Base-by-base conservation (phyloP, 1,139 yeast species). In the Kodamaea alishanica region DNA sequence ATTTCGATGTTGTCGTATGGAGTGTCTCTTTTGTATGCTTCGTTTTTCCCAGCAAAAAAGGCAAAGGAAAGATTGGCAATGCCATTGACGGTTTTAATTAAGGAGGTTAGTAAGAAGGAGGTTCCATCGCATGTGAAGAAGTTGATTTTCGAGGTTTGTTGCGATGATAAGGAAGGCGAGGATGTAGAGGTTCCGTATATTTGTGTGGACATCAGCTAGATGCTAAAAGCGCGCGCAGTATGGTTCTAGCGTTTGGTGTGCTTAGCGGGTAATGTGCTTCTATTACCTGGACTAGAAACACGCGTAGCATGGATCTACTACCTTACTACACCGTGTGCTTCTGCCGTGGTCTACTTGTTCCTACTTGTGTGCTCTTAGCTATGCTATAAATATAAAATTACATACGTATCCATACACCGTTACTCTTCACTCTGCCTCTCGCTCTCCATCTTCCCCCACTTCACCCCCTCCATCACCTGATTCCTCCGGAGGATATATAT, bases 121-220 rank as follows among this genome's bases (percentile, higher is more conserved):
- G 66, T 92, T 41, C 85, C 89, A n/a, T 58, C 70, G 4, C 89
- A 85, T 58, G 81, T 79, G 41, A 81, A 81, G 61, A 79, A 86
- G 30, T 72, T 92, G 64, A 81, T 90, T 42, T 76, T 94, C 46
- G 98, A 92, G 63, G 76, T 92, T 32, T 88, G 96, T 59, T 87
- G 94, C 45, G 98, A 92, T 56, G 98, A 92, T 59, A 72, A 79
- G 55, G 77, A 82, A 38, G 99, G 94, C 30, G 97, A 92, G 59
- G 98, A 94, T 60, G 96, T 89, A 23, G 98, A 90, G 55, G 88
- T 89, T 48, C 98, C 98, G 30, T 88, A 79, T 58, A 77, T 89
- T 43, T 79, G 81, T 44, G 73, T 84, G 43, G 79, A 77, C 55
- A 43, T 56, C 33, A n/a, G n/a, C n/a, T n/a, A n/a, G n/a, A n/a